A percentile compares a stretch with the other conserved stretches of the same genome.
Evolutionary conservation across 169 alveolate species (phyloP).

Genomic region (Theileria orientalis): DNA sequence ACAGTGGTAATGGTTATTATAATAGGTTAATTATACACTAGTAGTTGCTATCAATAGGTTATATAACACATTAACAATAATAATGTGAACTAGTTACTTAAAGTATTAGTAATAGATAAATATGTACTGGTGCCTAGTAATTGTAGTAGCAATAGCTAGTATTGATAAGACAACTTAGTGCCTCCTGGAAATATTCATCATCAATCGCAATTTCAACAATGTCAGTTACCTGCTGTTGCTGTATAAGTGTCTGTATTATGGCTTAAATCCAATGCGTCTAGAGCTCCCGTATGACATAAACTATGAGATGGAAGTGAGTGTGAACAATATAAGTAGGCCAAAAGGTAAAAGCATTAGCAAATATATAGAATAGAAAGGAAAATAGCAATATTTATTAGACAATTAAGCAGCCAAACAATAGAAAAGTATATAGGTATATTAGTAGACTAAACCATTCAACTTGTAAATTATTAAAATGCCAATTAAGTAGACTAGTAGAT

Average conservation of each 20-base stretch:
- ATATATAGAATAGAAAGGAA: not conserved
- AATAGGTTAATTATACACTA: too few species aligned
- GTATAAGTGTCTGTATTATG: constrained; percentile 37
- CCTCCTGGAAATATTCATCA: constrained; percentile 45
- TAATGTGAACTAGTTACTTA: too few species aligned
- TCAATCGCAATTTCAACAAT: constrained; percentile 37
- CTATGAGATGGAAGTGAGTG: constrained; percentile 16
- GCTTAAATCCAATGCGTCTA: constrained; percentile 17
- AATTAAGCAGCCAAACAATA: not conserved
- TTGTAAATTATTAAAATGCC: too few species aligned
- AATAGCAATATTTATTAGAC: not conserved
- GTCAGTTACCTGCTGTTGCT: constrained; percentile 36
- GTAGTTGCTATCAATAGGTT: too few species aligned
- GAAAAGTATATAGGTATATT: too few species aligned
- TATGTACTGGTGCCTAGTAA: too few species aligned
- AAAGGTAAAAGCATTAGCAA: not conserved
- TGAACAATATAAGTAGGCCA: not conserved
- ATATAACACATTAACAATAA: too few species aligned
- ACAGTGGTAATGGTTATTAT: too few species aligned
- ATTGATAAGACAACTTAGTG: constrained; percentile 7
- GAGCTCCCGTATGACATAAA: constrained; percentile 17
- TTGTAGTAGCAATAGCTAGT: too few species aligned
- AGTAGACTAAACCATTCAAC: too few species aligned
- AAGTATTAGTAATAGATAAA: too few species aligned
- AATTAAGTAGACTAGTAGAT: too few species aligned